Conservation (phyloP, 192 early-diverging fungal genomes). For the Backusella australiensis region DNA sequence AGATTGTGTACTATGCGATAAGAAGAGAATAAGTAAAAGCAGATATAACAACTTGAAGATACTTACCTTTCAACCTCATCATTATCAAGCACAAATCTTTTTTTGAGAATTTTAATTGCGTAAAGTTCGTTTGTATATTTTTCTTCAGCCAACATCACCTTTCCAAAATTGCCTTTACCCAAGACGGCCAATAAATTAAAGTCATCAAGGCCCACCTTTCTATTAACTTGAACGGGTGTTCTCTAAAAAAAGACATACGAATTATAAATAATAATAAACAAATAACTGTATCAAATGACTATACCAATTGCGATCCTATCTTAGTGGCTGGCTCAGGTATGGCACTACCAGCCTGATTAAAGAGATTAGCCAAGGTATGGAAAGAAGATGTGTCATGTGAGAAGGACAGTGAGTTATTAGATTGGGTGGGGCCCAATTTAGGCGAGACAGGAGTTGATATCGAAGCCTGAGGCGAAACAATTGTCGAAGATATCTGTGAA, state of each 20-base stretch:
- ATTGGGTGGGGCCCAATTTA: neutral
- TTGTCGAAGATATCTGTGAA: neutral
- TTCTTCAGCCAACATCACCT: slow-evolving; percentile 94
- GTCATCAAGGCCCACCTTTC: slow-evolving; percentile 84
- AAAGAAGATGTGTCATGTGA: slow-evolving; percentile 5
- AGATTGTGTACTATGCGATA: slow-evolving; percentile 64
- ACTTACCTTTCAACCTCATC: slow-evolving; percentile 86
- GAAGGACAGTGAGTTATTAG: neutral
- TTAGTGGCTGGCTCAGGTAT: neutral
- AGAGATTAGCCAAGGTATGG: neutral
- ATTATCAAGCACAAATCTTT: slow-evolving; percentile 96
- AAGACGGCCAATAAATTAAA: slow-evolving; percentile 94
- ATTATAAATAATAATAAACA: neutral
- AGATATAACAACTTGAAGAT: neutral
- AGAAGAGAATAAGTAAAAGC: too few species aligned
- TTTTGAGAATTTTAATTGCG: slow-evolving; percentile 98
- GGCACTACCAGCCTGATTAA: neutral
- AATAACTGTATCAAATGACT: neutral
- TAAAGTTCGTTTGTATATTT: slow-evolving; percentile 78
- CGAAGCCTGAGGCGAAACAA: neutral
- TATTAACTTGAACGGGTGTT: slow-evolving; percentile 27
- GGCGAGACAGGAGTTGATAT: slow-evolving; percentile 4
- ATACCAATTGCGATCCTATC: neutral
- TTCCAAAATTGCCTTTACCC: slow-evolving; percentile 99
- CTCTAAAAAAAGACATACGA: slow-evolving; percentile 8